phyloP scores from a whole-genome alignment of 768 basidiomycete genomes.

The Infundibulicybe gibba region DNA sequence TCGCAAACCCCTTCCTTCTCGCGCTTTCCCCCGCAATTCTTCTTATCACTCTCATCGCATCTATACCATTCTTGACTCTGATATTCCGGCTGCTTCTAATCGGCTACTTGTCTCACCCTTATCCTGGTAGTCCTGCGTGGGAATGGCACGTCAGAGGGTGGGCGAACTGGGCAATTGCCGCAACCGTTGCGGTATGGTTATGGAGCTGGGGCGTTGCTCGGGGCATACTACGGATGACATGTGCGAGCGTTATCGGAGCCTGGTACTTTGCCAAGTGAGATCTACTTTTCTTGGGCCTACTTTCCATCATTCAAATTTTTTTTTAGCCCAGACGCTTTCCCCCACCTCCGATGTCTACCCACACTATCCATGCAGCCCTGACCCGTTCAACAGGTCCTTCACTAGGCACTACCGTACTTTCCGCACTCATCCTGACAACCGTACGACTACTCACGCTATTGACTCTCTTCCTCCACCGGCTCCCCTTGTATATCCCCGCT shows the following conservation, averaged over 20 bases:
- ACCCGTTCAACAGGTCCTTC: conserved; percentile 79
- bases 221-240: conserved; percentile 71
- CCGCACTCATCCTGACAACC: conserved; percentile 71
- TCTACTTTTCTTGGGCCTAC: conserved; percentile 11
- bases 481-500: conserved; percentile 53
- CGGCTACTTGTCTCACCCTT: conserved; percentile 40
- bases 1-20: conserved; percentile 71
- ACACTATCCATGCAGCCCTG: conserved; percentile 73
- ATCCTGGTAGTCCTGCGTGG: conserved; percentile 16
- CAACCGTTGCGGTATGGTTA: conserved; percentile 63
- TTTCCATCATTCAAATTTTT: not conserved
- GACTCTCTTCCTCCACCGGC: conserved; percentile 45
- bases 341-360: conserved; percentile 57
- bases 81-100: conserved; percentile 75
- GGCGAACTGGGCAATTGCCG: conserved; percentile 40
- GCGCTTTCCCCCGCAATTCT: conserved; percentile 73
- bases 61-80: conserved; percentile 77
- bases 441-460: conserved; percentile 57
- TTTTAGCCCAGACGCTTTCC: conserved; percentile 28
- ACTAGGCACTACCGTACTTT: conserved; percentile 73
- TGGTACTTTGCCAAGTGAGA: conserved; percentile 79
- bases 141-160: conserved; percentile 39
- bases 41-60: conserved; percentile 58
- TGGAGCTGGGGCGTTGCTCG: conserved; percentile 79
- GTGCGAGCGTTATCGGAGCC: conserved; percentile 81